Percentiles rank a stretch among this genome's conserved stretches.
These are phyloP conservation scores for Bothriochloa decipiens DNA, from an alignment of 176 grass and related monocot species.

Conservation along the genomic window DNA sequence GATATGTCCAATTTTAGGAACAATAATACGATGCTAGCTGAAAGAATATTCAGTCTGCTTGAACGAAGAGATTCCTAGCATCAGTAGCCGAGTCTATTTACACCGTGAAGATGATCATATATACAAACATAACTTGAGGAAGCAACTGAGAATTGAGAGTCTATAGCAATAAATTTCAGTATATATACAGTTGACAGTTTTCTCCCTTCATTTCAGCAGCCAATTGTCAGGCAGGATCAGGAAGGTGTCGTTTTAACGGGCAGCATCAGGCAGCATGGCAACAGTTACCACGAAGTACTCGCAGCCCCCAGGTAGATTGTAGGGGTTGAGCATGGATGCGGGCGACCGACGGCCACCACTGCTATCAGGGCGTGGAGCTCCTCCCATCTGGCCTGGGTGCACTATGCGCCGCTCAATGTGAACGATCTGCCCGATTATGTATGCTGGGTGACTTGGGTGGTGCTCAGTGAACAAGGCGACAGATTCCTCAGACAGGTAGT, in stretches of 20 bases:
- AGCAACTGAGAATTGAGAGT: constrained; percentile 20
- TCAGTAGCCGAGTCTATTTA: constrained; percentile 51
- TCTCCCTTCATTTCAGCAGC: constrained; percentile 96
- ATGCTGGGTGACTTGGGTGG: constrained; percentile 50
- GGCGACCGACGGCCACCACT: constrained; percentile 33
- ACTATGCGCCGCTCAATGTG: constrained; percentile 67
- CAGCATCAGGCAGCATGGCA: constrained; percentile 81
- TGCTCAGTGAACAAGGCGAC: constrained; percentile 85
- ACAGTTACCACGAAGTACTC: constrained; percentile 98
- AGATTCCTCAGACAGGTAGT: constrained; percentile 91
- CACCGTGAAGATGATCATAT: constrained; percentile 40
- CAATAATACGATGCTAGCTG: background rate
- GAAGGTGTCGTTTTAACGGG: constrained; percentile 67
- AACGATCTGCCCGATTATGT: constrained; percentile 95
- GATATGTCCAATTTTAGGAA: background rate
- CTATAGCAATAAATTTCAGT: constrained; percentile 43
- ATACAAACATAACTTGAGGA: constrained; percentile 44
- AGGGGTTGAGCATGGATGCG: constrained; percentile 53
- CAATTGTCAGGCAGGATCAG: constrained; percentile 81
- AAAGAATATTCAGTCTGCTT: constrained; percentile 59
- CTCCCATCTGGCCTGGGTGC: constrained; percentile 42
- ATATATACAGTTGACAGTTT: constrained; percentile 75
- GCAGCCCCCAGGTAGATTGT: constrained; percentile 64
- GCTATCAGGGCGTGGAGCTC: constrained; percentile 34
- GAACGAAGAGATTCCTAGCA: constrained; percentile 38